phyloP scores from a whole-genome alignment of 208 protist genomes.

The Zelonia costaricensis region DNA sequence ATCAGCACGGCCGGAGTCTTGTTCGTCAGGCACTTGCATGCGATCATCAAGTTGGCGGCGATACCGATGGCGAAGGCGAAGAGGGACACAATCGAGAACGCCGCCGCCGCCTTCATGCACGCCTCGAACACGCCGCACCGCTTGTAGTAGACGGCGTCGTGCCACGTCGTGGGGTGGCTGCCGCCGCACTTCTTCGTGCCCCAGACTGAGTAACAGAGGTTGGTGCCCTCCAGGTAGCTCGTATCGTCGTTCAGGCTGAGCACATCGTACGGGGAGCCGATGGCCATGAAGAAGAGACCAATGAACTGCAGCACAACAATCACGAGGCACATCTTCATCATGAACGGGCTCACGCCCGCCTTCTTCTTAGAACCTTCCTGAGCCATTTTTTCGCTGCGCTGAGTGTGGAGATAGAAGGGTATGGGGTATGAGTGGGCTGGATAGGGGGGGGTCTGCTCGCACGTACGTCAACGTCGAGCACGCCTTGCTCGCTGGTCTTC shows the following conservation, averaged over 20 bases:
- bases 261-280: slow-evolving; percentile 35
- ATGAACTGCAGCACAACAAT: slow-evolving; percentile 31
- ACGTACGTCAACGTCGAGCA: too few relatives aligned
- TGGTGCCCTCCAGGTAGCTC: background rate
- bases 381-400: slow-evolving; percentile 1
- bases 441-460: too few relatives aligned
- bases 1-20: slow-evolving; percentile 32
- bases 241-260: slow-evolving; percentile 23
- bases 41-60: slow-evolving; percentile 3
- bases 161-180: slow-evolving; percentile 19
- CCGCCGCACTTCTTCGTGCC: slow-evolving; percentile 29
- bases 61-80: slow-evolving; percentile 25
- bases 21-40: slow-evolving; percentile 28
- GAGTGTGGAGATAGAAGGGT: too few relatives aligned
- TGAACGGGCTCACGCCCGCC: slow-evolving; percentile 6
- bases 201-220: slow-evolving; percentile 39
- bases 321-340: slow-evolving; percentile 9
- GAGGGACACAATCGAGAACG: slow-evolving; percentile 35
- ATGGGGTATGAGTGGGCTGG: too few relatives aligned
- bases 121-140: slow-evolving; percentile 37
- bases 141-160: slow-evolving; percentile 29
- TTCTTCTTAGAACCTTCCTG: slow-evolving; percentile 33
- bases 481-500: too few relatives aligned
- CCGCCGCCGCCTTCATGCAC: slow-evolving; percentile 30
- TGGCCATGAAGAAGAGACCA: slow-evolving; percentile 32